A percentile compares a stretch with the other conserved stretches of the same genome.
phyloP scores from a whole-genome alignment of 2,329 filamentous ascomycete species.

The Fusarium sp. region DNA sequence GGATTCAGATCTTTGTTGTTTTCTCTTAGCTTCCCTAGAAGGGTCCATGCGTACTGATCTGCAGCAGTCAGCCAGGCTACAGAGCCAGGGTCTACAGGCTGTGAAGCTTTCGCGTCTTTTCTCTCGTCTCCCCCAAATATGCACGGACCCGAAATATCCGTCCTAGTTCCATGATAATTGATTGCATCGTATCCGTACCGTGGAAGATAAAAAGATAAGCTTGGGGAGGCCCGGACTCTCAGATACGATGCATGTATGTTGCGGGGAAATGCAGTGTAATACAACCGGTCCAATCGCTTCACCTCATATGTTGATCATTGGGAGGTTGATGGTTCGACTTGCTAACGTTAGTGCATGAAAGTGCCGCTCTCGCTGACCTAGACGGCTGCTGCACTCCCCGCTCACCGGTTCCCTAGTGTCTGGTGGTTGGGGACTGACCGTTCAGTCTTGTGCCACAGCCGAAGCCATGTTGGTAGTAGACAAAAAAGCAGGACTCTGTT shows the following conservation, averaged over 20 bases:
- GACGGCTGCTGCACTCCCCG: background rate
- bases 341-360: conserved; percentile 7
- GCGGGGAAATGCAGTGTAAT: conserved; percentile 10
- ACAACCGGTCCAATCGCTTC: conserved; percentile 16
- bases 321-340: background rate
- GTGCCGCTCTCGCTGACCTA: background rate
- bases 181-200: background rate
- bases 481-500: background rate
- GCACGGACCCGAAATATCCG: conserved; percentile 5
- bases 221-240: conserved; percentile 6
- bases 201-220: conserved; percentile 12
- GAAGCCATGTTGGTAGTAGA: background rate
- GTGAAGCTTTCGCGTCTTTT: background rate
- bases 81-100: background rate
- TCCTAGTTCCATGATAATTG: background rate
- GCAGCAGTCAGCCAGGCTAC: background rate
- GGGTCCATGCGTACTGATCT: conserved; percentile 14
- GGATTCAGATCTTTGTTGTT: conserved; percentile 15
- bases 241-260: background rate
- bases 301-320: background rate
- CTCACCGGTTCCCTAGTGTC: conserved; percentile 17
- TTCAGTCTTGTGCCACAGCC: conserved; percentile 13
- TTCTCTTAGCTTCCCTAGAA: conserved; percentile 5
- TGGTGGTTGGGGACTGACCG: conserved; percentile 14
- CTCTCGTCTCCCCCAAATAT: background rate